These are phyloP conservation scores for Phytopythium sindhum DNA, from an alignment of 352 stramenopile species.

Conservation along the genomic window DNA sequence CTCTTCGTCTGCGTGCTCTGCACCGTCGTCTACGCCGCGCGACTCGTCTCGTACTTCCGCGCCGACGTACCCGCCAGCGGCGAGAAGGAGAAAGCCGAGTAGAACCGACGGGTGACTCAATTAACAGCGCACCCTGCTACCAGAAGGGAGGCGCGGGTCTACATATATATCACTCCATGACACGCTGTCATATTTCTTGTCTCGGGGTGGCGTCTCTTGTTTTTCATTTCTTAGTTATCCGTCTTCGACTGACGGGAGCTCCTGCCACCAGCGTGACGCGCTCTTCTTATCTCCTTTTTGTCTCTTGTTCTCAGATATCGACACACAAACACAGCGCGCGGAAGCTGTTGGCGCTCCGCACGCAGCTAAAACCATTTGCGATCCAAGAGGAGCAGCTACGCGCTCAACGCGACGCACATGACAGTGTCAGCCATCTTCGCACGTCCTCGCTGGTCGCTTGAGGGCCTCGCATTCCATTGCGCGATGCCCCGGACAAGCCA, in stretches of 20 bases:
- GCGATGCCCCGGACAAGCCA: background rate
- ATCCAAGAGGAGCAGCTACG: background rate
- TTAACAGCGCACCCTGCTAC: too few species aligned
- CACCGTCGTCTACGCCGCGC: constrained; percentile 58
- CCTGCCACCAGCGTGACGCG: background rate
- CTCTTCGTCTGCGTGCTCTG: constrained; percentile 75
- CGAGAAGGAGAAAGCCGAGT: constrained; percentile 29
- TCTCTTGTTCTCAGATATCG: background rate
- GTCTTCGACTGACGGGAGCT: background rate
- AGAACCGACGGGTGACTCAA: too few species aligned
- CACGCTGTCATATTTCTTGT: background rate
- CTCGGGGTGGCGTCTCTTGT: background rate
- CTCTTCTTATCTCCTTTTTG: background rate
- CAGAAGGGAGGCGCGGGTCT: background rate
- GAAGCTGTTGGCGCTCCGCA: background rate
- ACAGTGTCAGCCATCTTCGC: too few species aligned
- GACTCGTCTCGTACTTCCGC: constrained; percentile 52
- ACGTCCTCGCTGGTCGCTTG: background rate
- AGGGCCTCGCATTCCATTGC: constrained; percentile 7
- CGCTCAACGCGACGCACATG: too few species aligned
- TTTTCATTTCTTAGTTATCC: background rate
- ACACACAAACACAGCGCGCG: background rate
- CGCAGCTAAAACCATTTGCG: background rate
- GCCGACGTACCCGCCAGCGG: constrained; percentile 18
- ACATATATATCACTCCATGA: background rate